Evolutionary conservation across 306 rosid genomes (phyloP), one percentile per base, ranked within the genome.

Genomic region (Cajanus cajan): DNA sequence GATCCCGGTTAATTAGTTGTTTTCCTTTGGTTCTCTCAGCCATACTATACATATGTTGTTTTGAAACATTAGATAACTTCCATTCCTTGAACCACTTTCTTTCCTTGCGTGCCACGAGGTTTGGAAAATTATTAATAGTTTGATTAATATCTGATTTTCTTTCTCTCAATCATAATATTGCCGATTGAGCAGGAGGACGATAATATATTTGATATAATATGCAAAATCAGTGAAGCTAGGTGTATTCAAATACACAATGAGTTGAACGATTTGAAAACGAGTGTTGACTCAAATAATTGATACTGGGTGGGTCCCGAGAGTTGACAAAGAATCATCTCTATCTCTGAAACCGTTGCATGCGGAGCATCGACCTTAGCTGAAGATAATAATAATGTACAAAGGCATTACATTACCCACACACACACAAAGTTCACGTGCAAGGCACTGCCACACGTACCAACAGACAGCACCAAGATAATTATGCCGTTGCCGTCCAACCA

Each of bases 401-500:
- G 2, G 13, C 7, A 57, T 14, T 5, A 3, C 37, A 67, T 34
- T 33, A 39, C 67, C 34, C 55, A 50, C 59, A 47, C 54, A 15
- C 31, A 15, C 54, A 71, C 45, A 48, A 22, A 45, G 0, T 61
- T 77, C 88, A 85, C 88, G 76, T 82, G 84, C 78, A 14, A 57
- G 51, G 19, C 75, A 62, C 62, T 50, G 11, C 55, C 71, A 48
- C 79, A 73, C 79, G 58, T 69, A 76, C 71, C 86, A 73, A 81
- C 80, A 68, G 82, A 76, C 83, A 83, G 78, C 85, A 86, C 70
- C 10, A 41, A 36, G 39, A 51, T 77, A 61, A 64, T 45, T 66
- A 51, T 28, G 74, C 54, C 78, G 79, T 82, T 19, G 76, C 74
- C 81, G 84, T 80, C 85, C 83, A 80, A 71, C 88, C 90, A 86